Base-by-base conservation (phyloP, 805 yeast species). In the Helenozyma baotianmanensis region DNA sequence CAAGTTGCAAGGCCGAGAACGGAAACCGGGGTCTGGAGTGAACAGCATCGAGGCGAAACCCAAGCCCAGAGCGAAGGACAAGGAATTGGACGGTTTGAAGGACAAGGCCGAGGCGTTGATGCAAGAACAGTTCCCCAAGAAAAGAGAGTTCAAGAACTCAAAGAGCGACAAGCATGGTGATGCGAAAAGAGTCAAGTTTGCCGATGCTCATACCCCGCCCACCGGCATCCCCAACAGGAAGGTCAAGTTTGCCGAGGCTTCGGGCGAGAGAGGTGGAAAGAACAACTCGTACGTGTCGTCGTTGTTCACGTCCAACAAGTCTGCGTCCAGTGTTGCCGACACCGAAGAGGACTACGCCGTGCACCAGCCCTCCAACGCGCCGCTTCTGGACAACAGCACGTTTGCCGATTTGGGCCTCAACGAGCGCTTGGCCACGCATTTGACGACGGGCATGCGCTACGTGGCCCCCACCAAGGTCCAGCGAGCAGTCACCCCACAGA, bases 391-490 rank as follows among this genome's bases (percentile, higher is more conserved):
- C 48, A 64, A 79, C 1, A 75, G 83, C 8, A 66, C 83, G 3
- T 90, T 90, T 49, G 68, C 60, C 12, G 85, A 86, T 0, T 60
- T 90, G 27, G 94, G 94, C 0, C 56, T 89, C 11, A 73, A 74
- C 39, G 73, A 67, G 2, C 56, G 61, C 19, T 55, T 90, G 24
- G 50, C 72, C 1, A 56, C 55, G 7, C 82, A 80, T 48, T 57
- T 90, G 35, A 63, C 68, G 2, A 76, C 73, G 6, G 72, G 71
- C 34, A 63, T 86, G 63, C 53, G 64, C 19, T 74, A 79, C 48
- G 49, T 61, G 25, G 64, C 74, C 15, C 98, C 99, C 2, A 94
- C 98, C 0, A 78, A 76, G 46, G 86, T 92, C 45, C 99, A 92
- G 60, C 72, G 86, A 43, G 62, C 82, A 5, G 92, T 83, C 0